Evolutionary conservation across 2,329 filamentous ascomycete genomes (phyloP), one percentile per base, ranked within the genome.

Genomic region (Aspergillus awamori): DNA sequence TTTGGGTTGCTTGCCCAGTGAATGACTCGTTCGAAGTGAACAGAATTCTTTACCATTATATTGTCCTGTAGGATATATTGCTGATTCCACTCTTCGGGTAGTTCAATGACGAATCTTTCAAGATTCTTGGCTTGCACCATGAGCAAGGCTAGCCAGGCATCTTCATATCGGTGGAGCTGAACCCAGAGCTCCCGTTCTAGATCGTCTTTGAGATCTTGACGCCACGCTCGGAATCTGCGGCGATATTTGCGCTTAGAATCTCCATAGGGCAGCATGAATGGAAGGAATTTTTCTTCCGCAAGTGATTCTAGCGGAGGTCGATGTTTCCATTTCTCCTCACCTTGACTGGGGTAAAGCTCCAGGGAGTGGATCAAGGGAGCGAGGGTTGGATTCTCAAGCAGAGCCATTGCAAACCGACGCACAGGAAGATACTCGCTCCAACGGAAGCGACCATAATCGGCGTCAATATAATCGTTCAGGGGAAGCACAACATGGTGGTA

Each of bases 61-160:
- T n/a, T n/a, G n/a, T n/a, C n/a, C n/a, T n/a, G n/a, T n/a, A n/a
- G n/a, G n/a, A n/a, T n/a, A n/a, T n/a, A n/a, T n/a, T n/a, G n/a
- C n/a, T n/a, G n/a, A n/a, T n/a, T n/a, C n/a, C n/a, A 6, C 8
- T 53, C 51, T 13, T 20, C 51, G 11, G 33, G 33, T 10, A 53
- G 5, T 8, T 26, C 7, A 2, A 53, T 53, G 20, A 22, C 36
- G 11, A 53, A 15, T 6, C 5, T 10, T 22, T 53, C 17, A 1
- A 53, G 51, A 20, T 53, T 24, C 2, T 20, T n/a, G 11, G 41
- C 17, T 26, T 53, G 51, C 2, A 53, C 30, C 6, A 53, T 24
- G 26, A 53, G 51, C 17, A 53, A 39, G 22, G 33, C 51, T 8
- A 53, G 17, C 51, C 51, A 53, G 33, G 51, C 33, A 39, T 53